Base-by-base conservation (phyloP, 2,329 filamentous ascomycete genomes). In the Colletotrichum limetticola region DNA sequence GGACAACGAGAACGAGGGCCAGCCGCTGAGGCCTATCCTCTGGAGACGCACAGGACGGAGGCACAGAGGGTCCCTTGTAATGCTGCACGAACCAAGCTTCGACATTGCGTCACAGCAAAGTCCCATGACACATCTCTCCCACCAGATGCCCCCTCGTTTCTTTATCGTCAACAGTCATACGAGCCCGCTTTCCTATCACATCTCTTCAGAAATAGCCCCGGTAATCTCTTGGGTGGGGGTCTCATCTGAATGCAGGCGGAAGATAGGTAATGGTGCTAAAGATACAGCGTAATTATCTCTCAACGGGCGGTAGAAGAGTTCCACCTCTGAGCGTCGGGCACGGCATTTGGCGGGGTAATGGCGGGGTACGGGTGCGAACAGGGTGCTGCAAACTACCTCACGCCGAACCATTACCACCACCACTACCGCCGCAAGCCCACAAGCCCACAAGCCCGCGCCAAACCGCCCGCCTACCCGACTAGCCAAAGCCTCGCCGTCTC, bases 291-390 rank as follows among this genome's bases (percentile, higher is more conserved):
- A 53, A 42, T 55, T 52, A 64, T 68, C 53, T 49, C 64, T 68
- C 68, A 74, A 63, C 63, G 52, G 55, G 52, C 68, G 53, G 53
- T 59, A 53, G 24, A 26, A 58, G 37, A 35, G 63, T 56, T 61
- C 72, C 71, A 73, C 71, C 71, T 30, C 65, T 52, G 56, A 67
- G 55, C 56, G 46, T 72, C 60, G 66, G 66, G 55, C 56, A 61
- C 64, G 64, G 60, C 59, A 68, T 72, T 68, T 74, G 72, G 69
- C 72, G 72, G 72, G 72, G 72, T 74, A 72, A 74, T 74, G 72
- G 72, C 72, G 72, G 72, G 72, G 72, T 74, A 74, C 28, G 71
- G 42, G 56, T 61, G 64, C 59, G 67, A 73, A 68, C 68, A 32
- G 55, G 30, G 68, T 69, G 64, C 60, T 68, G 61, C 55, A 65